Evolutionary conservation across 495 filamentous ascomycete species (phyloP), one percentile per base, ranked within the genome.

Genomic region (Aspergillus mulundensis): DNA sequence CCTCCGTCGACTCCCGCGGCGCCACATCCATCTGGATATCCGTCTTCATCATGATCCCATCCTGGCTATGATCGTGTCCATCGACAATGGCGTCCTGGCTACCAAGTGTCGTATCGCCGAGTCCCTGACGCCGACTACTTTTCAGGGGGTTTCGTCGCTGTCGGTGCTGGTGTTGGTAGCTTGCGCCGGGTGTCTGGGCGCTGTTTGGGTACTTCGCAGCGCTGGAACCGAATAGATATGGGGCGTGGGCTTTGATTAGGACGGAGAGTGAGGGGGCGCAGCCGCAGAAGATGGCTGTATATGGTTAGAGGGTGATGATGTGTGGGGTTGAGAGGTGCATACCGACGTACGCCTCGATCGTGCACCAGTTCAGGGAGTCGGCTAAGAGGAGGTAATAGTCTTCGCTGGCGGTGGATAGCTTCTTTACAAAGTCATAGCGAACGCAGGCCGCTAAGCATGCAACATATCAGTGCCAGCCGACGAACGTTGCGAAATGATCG

Each of bases 321-420:
- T 10, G n/a, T 7, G 28, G 25, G 20, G 16, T 4, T 30, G 10
- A 30, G 23, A 32, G 18, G 7, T 20, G 14, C 53, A 38, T 40
- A 56, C 58, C 58, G 40, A 61, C 53, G 43, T 56, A 61, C 14
- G 25, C 28, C 30, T 56, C 58, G 15, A 61, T 56, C 19, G 40
- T 46, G 53, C 58, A 61, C 58, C 58, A 61, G 23, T 61, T 61
- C n/a, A 61, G 53, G 5, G 58, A 56, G 49, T 56, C 58, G 5
- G 58, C 58, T 3, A 40, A 11, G 12, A 61, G 53, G 19, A 41
- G 30, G 50, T 61, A 61, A 39, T 44, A 56, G 16, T 61, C 52
- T 18, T 61, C 58, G 30, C 14, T 38, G 12, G 21, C 52, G 3
- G 25, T 12, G 23, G 58, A 45, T 14, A 61, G 53, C 32, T 8